A percentile compares a stretch with the other conserved stretches of the same genome.
These are phyloP conservation scores for Candida lessepsii DNA, from an alignment of 805 yeast genomes.

Conservation along the genomic window DNA sequence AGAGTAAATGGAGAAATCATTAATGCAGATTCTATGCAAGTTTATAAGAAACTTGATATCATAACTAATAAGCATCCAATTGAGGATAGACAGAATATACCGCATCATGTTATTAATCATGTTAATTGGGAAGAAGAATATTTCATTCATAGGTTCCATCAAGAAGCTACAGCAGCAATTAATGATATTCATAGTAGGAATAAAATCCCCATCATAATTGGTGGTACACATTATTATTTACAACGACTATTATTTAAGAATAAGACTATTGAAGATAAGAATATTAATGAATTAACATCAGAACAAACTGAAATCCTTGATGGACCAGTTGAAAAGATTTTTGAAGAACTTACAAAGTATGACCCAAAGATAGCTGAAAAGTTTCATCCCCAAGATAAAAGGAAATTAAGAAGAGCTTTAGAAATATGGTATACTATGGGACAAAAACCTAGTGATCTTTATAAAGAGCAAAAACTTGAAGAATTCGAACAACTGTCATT, in stretches of 20 bases:
- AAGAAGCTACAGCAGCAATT: conserved; percentile 65
- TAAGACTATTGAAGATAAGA: conserved; percentile 49
- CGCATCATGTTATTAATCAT: conserved; percentile 88
- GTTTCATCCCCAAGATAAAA: conserved; percentile 87
- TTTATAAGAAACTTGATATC: conserved; percentile 68
- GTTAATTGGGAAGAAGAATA: conserved; percentile 79
- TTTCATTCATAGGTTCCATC: conserved; percentile 71
- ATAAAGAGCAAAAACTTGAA: conserved; percentile 53
- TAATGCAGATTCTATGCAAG: conserved; percentile 97
- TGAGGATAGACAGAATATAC: conserved; percentile 66
- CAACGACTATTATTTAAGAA: conserved; percentile 75
- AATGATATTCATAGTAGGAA: conserved; percentile 63
- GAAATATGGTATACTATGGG: conserved; percentile 75
- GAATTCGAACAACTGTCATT: conserved; percentile 47
- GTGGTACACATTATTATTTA: conserved; percentile 94
- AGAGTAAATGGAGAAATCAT: conserved; percentile 82
- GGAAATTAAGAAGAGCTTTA: conserved; percentile 76
- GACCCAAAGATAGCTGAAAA: conserved; percentile 78
- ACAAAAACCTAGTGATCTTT: conserved; percentile 66
- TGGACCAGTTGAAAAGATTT: conserved; percentile 52
- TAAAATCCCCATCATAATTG: conserved; percentile 83
- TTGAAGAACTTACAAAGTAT: conserved; percentile 43
- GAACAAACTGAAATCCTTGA: conserved; percentile 47
- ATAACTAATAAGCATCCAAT: conserved; percentile 93
- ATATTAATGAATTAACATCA: conserved; percentile 28